A percentile compares a stretch with the other conserved stretches of the same genome.
phyloP scores from a whole-genome alignment of 2,329 filamentous ascomycete species.

The Paecilomyces dactylethromorphus region DNA sequence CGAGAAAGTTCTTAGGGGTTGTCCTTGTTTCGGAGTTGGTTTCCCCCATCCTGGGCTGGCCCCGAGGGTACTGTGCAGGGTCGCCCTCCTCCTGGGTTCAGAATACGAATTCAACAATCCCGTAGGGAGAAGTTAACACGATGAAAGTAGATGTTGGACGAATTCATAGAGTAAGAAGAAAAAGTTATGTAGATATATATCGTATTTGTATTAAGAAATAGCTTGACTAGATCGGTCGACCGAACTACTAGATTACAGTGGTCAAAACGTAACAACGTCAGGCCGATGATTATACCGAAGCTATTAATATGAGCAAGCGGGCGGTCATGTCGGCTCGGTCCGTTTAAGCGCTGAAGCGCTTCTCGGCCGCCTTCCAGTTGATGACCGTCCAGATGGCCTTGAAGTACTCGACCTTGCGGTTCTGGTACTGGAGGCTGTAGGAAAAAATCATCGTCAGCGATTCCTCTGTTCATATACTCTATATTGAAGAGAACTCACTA shows the following conservation, averaged over 20 bases:
- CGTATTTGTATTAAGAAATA: background rate
- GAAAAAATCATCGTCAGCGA: constrained; percentile 6
- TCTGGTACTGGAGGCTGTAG: constrained; percentile 77
- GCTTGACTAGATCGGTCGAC: background rate
- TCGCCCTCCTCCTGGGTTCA: too few relatives aligned
- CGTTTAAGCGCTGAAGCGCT: constrained; percentile 50
- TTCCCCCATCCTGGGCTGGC: too few relatives aligned
- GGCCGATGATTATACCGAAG: background rate
- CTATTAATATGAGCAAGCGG: background rate
- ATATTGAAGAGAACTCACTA: constrained; percentile 48
- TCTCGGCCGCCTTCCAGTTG: constrained; percentile 88
- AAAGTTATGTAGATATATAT: background rate
- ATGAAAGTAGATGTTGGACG: too few relatives aligned
- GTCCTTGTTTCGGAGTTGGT: background rate
- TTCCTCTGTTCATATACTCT: background rate
- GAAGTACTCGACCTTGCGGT: constrained; percentile 96
- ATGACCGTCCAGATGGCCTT: constrained; percentile 87
- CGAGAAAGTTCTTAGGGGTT: background rate
- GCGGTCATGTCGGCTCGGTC: background rate
- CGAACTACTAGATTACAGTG: background rate
- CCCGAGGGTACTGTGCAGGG: too few relatives aligned
- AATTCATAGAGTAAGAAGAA: background rate
- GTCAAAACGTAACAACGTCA: constrained; percentile 3
- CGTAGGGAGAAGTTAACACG: too few relatives aligned
- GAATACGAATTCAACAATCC: too few relatives aligned